Evolutionary conservation across 345 rosid species (phyloP).

Genomic region (Arabis hirsuta): DNA sequence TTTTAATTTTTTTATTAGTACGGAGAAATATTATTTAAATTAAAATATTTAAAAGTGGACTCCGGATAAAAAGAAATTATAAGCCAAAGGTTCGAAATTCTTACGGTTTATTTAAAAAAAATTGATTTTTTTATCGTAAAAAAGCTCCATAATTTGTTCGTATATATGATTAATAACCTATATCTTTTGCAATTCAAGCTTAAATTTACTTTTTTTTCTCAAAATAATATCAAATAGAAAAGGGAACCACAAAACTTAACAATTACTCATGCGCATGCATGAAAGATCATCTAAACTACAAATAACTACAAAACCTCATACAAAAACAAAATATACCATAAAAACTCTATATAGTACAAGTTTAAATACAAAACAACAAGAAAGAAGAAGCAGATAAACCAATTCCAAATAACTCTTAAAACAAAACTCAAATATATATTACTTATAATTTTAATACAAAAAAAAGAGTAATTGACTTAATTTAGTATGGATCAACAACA

Average conservation of each 20-base stretch:
- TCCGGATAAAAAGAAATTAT: no score
- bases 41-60: no score
- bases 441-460: not conserved
- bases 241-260: not conserved
- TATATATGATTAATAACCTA: not conserved
- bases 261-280: slow-evolving; percentile 7
- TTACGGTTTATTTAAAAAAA: no score
- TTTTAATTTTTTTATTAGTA: no score
- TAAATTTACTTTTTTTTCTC: not conserved
- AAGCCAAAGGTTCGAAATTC: no score
- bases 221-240: not conserved
- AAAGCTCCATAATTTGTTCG: not conserved
- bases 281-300: slow-evolving; percentile 12
- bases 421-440: slow-evolving; percentile 20
- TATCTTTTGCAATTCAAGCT: not conserved
- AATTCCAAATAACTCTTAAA: not conserved
- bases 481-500: slow-evolving; percentile 46
- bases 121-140: not conserved
- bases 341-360: slow-evolving; percentile 21
- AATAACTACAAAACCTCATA: not conserved
- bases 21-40: no score
- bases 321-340: slow-evolving; percentile 13
- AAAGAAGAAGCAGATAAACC: not conserved
- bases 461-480: slow-evolving; percentile 16
- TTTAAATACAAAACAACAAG: slow-evolving; percentile 18